Conservation (phyloP, 169 alveolate genomes). For the Plasmodium falciparum region DNA sequence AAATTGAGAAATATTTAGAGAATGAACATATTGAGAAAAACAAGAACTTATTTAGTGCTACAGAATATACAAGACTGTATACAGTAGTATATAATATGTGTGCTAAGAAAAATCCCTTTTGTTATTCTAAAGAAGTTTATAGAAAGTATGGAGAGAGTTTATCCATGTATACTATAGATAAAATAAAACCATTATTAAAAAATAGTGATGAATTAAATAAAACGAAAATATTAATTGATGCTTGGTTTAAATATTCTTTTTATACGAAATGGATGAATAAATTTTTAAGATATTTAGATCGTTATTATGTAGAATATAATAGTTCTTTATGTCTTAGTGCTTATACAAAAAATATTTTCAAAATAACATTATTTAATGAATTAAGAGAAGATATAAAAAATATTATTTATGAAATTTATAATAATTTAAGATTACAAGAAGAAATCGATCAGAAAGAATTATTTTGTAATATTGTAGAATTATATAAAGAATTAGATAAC, state of each 20-base stretch:
- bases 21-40: conserved; percentile 24
- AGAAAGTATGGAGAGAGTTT: conserved; percentile 72
- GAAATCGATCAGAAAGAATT: conserved; percentile 46
- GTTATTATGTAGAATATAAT: conserved; percentile 77
- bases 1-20: conserved; percentile 68
- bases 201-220: conserved; percentile 16
- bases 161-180: conserved; percentile 51
- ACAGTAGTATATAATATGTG: conserved; percentile 82
- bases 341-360: conserved; percentile 68
- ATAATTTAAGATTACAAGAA: conserved; percentile 30
- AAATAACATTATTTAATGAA: conserved; percentile 60
- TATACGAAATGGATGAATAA: conserved; percentile 82
- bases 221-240: conserved; percentile 49
- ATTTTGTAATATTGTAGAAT: conserved; percentile 53
- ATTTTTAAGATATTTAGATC: conserved; percentile 79
- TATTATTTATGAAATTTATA: conserved; percentile 50
- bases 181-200: conserved; percentile 57
- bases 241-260: conserved; percentile 80
- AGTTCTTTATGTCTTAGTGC: conserved; percentile 68
- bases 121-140: conserved; percentile 74
- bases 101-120: conserved; percentile 73
- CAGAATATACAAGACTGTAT: conserved; percentile 78
- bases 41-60: conserved; percentile 77
- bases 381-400: conserved; percentile 38
- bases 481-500: conserved; percentile 64